Evolutionary conservation across 495 filamentous ascomycete genomes (phyloP).

Genomic region (Neurospora sp.): DNA sequence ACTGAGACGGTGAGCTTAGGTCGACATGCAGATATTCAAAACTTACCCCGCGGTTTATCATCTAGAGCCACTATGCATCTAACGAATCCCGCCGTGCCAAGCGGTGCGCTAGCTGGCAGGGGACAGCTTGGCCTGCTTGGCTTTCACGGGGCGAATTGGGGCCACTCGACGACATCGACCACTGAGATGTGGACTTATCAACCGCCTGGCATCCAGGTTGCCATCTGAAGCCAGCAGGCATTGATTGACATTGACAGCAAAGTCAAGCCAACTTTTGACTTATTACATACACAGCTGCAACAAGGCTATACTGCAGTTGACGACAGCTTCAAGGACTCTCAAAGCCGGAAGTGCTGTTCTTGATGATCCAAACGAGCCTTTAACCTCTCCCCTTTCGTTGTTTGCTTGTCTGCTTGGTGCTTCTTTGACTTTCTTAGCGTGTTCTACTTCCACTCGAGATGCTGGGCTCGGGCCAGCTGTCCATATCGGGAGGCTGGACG

Average conservation of each 20-base stretch:
- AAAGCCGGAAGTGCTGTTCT: constrained; percentile 6
- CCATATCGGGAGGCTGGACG: constrained; percentile 41
- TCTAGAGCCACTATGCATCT: background rate
- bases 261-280: background rate
- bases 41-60: background rate
- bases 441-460: constrained; percentile 17
- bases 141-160: background rate
- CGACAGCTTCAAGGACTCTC: constrained; percentile 1
- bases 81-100: background rate
- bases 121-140: background rate
- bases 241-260: background rate
- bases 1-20: background rate
- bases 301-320: background rate
- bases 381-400: constrained; percentile 2
- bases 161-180: background rate
- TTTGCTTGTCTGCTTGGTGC: background rate
- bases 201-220: background rate
- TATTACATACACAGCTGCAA: background rate
- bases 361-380: constrained; percentile 4
- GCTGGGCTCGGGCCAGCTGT: constrained; percentile 35
- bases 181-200: background rate
- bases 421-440: constrained; percentile 3
- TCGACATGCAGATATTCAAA: background rate
- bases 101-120: background rate
- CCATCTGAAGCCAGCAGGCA: background rate